Evolutionary conservation across 768 basidiomycete genomes (phyloP), one percentile per base, ranked within the genome.

Genomic region (Tephrocybe sp.): DNA sequence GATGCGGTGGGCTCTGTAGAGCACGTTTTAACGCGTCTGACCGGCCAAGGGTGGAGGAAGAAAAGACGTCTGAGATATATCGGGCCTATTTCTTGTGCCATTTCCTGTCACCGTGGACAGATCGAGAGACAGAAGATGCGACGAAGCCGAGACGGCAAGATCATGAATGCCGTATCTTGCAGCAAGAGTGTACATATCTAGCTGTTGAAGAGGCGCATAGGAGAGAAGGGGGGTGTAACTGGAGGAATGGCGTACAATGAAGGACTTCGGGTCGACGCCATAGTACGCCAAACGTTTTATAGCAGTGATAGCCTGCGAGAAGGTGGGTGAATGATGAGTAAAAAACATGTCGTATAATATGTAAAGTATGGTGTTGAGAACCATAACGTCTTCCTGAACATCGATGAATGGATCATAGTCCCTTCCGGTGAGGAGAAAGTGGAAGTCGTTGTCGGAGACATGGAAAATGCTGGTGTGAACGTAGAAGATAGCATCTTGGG

Each of bases 401-500:
- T 30, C 28, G 11, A 30, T 11, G 6, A 30, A 30, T 30, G 28
- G 6, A 30, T 30, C 6, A 30, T 11, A 5, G 11, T 11, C 28
- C 6, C 28, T 30, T 30, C 5, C 5, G 28, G 6, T 30, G 28
- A 30, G 28, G 11, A 30, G 28, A 11, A 30, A 30, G 28, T 30
- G 28, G 11, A 30, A 30, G 5, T 5, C 5, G 11, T 30, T 30
- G 28, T 11, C 28, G 11, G 28, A 30, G 11, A 11, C 51, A 2
- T 45, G 45, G 3, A 59, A 38, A 15, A 68, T 38, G 14, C 57
- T 33, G 6, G 59, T 57, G 36, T 58, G 58, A 17, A 67, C 56
- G 32, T 69, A 66, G 54, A 69, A 69, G 3, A 69, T 65, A 1
- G 48, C 42, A 21, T 69, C 68, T 21, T 61, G 53, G 6, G 65